These are phyloP conservation scores for Microsporum canis DNA, from an alignment of 2,329 filamentous ascomycete genomes.

Conservation along the genomic window DNA sequence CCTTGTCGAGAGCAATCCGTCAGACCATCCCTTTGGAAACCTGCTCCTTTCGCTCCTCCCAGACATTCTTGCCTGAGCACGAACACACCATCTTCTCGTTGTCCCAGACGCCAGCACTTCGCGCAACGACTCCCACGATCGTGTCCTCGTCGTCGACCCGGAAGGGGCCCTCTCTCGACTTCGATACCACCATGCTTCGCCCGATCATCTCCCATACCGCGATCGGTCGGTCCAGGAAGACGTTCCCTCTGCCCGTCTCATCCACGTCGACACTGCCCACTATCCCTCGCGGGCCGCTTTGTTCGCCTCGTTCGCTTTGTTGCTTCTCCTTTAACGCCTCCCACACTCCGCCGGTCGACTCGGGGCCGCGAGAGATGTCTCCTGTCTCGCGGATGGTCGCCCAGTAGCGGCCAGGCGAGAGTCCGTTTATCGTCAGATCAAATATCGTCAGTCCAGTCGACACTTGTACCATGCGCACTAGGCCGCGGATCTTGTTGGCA, in stretches of 20 bases:
- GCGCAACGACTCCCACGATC: slow-evolving; percentile 82
- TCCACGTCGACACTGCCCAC: slow-evolving; percentile 69
- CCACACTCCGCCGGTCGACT: slow-evolving; percentile 77
- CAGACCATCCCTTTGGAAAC: slow-evolving; percentile 81
- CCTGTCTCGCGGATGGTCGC: slow-evolving; percentile 78
- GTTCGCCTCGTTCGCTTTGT: slow-evolving; percentile 20
- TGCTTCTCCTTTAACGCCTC: slow-evolving; percentile 38
- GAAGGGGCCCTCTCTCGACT: slow-evolving; percentile 48
- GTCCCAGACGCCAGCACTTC: slow-evolving; percentile 97
- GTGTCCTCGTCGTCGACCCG: slow-evolving; percentile 70
- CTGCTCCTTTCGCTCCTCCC: slow-evolving; percentile 91
- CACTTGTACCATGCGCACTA: slow-evolving; percentile 91
- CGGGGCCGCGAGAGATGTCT: slow-evolving; percentile 73
- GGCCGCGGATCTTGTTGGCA: slow-evolving; percentile 61
- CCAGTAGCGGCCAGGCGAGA: slow-evolving; percentile 68
- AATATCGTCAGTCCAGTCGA: slow-evolving; percentile 61
- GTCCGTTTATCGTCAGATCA: slow-evolving; percentile 74
- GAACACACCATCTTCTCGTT: slow-evolving; percentile 98
- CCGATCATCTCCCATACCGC: slow-evolving; percentile 96
- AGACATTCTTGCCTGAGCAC: slow-evolving; percentile 94
- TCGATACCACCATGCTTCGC: slow-evolving; percentile 76
- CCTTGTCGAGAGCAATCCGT: too few relatives aligned
- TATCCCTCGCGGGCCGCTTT: slow-evolving; percentile 41
- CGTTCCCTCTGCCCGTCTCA: slow-evolving; percentile 61
- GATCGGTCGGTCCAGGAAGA: slow-evolving; percentile 70